Conservation (phyloP, 129 eudicot genomes). For the Chrysanthemum lavandulifolium region DNA sequence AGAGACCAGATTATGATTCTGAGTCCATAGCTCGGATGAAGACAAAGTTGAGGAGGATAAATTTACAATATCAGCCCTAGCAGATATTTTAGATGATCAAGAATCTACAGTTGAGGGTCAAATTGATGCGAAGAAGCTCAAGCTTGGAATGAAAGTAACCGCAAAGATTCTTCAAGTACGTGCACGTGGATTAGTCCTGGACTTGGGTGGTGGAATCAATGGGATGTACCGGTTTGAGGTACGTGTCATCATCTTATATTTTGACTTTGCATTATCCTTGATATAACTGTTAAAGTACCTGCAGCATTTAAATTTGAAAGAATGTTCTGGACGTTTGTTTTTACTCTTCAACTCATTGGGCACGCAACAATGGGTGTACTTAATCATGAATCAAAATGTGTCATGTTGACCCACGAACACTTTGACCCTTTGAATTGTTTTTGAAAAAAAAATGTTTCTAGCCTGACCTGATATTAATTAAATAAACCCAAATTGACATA, state of each 20-base stretch:
- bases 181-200: conserved; percentile 78
- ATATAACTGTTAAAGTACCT: background rate
- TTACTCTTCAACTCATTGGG: background rate
- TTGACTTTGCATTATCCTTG: background rate
- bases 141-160: conserved; percentile 58
- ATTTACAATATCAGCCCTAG: background rate
- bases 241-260: conserved; percentile 13
- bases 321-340: no score
- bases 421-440: background rate
- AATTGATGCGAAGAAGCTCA: conserved; percentile 54
- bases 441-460: background rate
- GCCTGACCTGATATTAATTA: background rate
- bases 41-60: conserved; percentile 13
- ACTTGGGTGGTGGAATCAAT: conserved; percentile 77
- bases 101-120: conserved; percentile 29
- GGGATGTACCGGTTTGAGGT: conserved; percentile 94
- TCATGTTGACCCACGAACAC: background rate
- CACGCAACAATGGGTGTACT: background rate
- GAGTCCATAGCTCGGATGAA: conserved; percentile 21
- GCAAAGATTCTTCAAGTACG: conserved; percentile 85
- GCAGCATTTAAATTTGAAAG: no score
- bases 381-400: background rate
- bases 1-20: conserved; percentile 6
- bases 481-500: background rate
- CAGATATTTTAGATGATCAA: conserved; percentile 9